phyloP scores from a whole-genome alignment of 768 basidiomycete genomes.

The Fomitopsis serialis region DNA sequence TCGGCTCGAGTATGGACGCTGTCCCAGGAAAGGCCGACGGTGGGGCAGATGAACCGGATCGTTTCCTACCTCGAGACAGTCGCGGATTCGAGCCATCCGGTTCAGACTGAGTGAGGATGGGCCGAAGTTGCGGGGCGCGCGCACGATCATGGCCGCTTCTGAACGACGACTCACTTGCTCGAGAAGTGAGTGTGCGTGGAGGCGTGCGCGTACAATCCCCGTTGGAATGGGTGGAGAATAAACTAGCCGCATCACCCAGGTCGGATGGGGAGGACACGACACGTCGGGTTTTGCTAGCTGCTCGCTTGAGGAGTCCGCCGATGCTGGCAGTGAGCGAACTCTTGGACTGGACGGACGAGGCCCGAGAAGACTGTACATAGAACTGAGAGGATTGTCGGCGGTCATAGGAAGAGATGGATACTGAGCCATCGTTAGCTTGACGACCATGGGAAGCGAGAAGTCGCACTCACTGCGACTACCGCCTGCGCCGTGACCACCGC shows the following conservation, averaged over 20 bases:
- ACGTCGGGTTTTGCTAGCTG: slow-evolving; percentile 26
- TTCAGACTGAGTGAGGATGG: neutral
- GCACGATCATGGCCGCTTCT: neutral
- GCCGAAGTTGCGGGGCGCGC: slow-evolving; percentile 14
- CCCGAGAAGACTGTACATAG: slow-evolving; percentile 15
- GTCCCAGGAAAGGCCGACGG: slow-evolving; percentile 27
- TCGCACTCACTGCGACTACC: slow-evolving; percentile 14
- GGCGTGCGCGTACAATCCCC: slow-evolving; percentile 8
- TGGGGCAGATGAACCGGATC: slow-evolving; percentile 23
- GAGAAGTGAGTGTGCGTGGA: slow-evolving; percentile 35
- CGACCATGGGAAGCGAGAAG: slow-evolving; percentile 7
- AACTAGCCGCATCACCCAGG: slow-evolving; percentile 20
- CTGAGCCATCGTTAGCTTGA: slow-evolving; percentile 2
- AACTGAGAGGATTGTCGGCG: slow-evolving; percentile 18
- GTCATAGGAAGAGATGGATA: slow-evolving; percentile 13
- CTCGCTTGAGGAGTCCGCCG: slow-evolving; percentile 29
- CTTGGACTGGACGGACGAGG: slow-evolving; percentile 27
- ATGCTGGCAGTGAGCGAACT: slow-evolving; percentile 28
- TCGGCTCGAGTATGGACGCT: slow-evolving; percentile 9
- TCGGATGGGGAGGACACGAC: slow-evolving; percentile 17
- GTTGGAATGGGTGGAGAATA: slow-evolving; percentile 22
- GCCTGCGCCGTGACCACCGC: neutral
- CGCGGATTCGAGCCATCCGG: neutral
- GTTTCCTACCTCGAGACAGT: slow-evolving; percentile 14
- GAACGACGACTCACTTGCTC: slow-evolving; percentile 40